Evolutionary conservation across 495 filamentous ascomycete species (phyloP), one percentile per base, ranked within the genome.

Genomic region (Tuber microsphaerosporum): DNA sequence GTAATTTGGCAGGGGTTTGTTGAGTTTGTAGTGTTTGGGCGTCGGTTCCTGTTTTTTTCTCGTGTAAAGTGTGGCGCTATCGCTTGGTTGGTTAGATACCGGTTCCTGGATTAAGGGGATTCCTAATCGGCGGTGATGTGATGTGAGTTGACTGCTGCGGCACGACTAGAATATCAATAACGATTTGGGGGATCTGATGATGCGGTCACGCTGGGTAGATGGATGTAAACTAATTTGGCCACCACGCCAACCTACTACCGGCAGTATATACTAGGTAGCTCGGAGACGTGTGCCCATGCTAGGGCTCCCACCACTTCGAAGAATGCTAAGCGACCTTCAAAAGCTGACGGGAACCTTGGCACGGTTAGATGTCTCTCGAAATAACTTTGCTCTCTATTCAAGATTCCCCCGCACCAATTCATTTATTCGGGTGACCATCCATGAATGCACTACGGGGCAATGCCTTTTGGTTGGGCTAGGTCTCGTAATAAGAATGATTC

Each of bases 1-100:
- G 71, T 80, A 80, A 42, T 65, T 65, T 65, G 56, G 26, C 31
- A 3, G 31, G 22, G 19, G 45, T 22, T 20, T 48, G 71, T 44
- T 48, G 45, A 34, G 34, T 39, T 73, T 73, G 37, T 17, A 31
- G 70, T 71, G 39, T 41, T 42, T 44, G 34, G 34, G 39, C 4
- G 26, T 43, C 3, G 26, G 39, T 42, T 71, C 34, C 34, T 42
- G 42, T 31, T 31, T 12, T n/a, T 65, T 65, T 34, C 16, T 34
- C 56, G 56, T 65, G 56, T 65, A 12, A 65, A 34, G 26, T 31
- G 14, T 65, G 56, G 56, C n/a, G 51, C n/a, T 26, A 61, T 9
- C n/a, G n/a, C 51, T 61, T 65, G 16, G 31, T 34, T 65, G 12
- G 56, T 34, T 65, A 31, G 56, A 31, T 65, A 65, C 56, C 56